Evolutionary conservation across 495 filamentous ascomycete species (phyloP).

Genomic region (Penicillium macrosclerotiorum): DNA sequence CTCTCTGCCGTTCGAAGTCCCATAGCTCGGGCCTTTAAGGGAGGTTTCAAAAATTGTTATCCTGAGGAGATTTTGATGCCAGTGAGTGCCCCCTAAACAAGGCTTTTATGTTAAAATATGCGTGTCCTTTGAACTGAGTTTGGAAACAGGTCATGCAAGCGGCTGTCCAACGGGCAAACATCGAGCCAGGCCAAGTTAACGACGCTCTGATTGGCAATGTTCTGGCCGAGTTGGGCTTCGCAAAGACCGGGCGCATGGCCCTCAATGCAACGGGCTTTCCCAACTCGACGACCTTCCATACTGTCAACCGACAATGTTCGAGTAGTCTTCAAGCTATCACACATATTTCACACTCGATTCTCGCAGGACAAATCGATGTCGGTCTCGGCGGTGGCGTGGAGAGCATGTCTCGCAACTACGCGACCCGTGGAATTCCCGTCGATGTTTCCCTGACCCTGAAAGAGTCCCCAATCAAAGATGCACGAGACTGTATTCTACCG

Average conservation of each 20-base stretch:
- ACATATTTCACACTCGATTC: slow-evolving; percentile 80
- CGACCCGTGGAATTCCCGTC: slow-evolving; percentile 66
- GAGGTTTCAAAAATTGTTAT: slow-evolving; percentile 82
- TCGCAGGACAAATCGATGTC: slow-evolving; percentile 68
- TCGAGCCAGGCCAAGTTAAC: slow-evolving; percentile 54
- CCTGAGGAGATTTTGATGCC: slow-evolving; percentile 76
- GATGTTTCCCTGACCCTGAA: slow-evolving; percentile 61
- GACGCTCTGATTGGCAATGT: slow-evolving; percentile 81
- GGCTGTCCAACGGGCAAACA: slow-evolving; percentile 50
- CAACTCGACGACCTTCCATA: slow-evolving; percentile 69
- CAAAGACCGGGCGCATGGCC: slow-evolving; percentile 78
- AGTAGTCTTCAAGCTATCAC: slow-evolving; percentile 84
- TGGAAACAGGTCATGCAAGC: slow-evolving; percentile 35
- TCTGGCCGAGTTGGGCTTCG: slow-evolving; percentile 73
- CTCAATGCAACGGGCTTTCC: slow-evolving; percentile 83
- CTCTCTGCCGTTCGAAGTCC: slow-evolving; percentile 73
- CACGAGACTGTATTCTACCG: slow-evolving; percentile 71
- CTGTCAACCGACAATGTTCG: slow-evolving; percentile 84
- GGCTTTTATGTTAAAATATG: slow-evolving; percentile 1
- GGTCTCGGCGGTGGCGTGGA: slow-evolving; percentile 81
- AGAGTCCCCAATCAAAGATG: slow-evolving; percentile 60
- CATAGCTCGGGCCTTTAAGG: slow-evolving; percentile 67
- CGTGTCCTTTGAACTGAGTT: no score
- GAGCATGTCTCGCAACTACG: slow-evolving; percentile 69
- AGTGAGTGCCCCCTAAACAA: slow-evolving; percentile 24